phyloP scores from a whole-genome alignment of 768 basidiomycete species.

The Trametes sanguinea region DNA sequence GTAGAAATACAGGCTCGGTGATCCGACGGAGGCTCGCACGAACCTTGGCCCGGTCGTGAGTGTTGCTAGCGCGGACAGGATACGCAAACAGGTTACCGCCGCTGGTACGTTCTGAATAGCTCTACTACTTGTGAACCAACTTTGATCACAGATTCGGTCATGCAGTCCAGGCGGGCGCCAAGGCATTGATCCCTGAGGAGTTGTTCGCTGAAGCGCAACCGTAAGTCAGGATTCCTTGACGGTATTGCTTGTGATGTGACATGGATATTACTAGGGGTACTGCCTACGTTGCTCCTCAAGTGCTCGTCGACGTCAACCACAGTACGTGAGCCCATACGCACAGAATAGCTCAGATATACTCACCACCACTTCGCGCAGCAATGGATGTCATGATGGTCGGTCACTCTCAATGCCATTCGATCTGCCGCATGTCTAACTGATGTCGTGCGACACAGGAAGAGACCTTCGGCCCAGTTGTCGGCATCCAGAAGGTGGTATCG shows the following conservation, averaged over 20 bases:
- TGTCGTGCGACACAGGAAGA: slow-evolving; percentile 55
- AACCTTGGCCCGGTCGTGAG: slow-evolving; percentile 94
- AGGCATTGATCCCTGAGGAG: slow-evolving; percentile 66
- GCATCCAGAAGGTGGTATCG: slow-evolving; percentile 86
- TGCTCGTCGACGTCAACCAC: slow-evolving; percentile 87
- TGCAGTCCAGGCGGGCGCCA: slow-evolving; percentile 77
- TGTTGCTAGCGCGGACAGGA: slow-evolving; percentile 78
- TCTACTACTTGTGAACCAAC: not conserved
- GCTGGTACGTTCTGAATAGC: slow-evolving; percentile 56
- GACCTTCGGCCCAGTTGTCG: slow-evolving; percentile 92
- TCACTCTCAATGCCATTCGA: not conserved
- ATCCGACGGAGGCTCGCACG: slow-evolving; percentile 72
- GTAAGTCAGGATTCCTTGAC: slow-evolving; percentile 43
- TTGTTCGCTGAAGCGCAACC: slow-evolving; percentile 66
- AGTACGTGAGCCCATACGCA: slow-evolving; percentile 48
- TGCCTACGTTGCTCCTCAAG: slow-evolving; percentile 88
- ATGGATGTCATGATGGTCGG: slow-evolving; percentile 93
- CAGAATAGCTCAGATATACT: not conserved
- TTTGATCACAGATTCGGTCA: not conserved
- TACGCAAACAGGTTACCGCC: slow-evolving; percentile 83
- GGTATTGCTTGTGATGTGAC: not conserved
- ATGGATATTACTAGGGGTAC: slow-evolving; percentile 54
- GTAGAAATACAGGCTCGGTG: slow-evolving; percentile 82
- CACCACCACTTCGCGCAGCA: slow-evolving; percentile 40
- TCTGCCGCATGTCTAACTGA: too few relatives aligned